A percentile compares a stretch with the other conserved stretches of the same genome.
Evolutionary conservation across 1,139 yeast genomes (phyloP).

Genomic region (Blastobotrys ciferrii): DNA sequence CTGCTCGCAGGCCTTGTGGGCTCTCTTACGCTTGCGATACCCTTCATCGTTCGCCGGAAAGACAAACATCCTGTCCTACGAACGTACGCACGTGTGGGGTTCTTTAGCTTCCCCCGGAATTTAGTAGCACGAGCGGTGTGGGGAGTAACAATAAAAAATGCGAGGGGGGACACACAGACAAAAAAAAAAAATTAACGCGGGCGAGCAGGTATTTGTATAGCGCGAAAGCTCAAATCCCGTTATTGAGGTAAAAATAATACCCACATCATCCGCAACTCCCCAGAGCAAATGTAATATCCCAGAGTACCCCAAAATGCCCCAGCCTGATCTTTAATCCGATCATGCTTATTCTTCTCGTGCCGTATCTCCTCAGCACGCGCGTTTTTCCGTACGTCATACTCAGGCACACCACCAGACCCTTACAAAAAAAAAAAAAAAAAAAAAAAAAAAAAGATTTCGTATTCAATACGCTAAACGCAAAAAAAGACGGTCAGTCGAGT

Average conservation of each 20-base stretch:
- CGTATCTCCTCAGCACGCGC: background rate
- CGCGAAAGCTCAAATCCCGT: too few species aligned
- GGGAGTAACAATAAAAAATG: background rate
- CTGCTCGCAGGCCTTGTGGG: constrained; percentile 52
- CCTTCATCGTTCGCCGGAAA: constrained; percentile 59
- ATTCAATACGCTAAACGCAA: too few species aligned
- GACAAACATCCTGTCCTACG: constrained; percentile 44
- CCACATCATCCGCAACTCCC: background rate
- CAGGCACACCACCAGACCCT: background rate
- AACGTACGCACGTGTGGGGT: background rate
- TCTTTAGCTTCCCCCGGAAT: background rate
- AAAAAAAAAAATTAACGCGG: constrained; percentile 3
- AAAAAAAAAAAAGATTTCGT: too few species aligned
- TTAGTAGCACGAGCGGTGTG: background rate
- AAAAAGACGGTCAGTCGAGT: too few species aligned
- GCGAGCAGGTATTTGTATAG: background rate
- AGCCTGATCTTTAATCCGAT: background rate
- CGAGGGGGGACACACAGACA: constrained; percentile 3
- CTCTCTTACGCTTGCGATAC: constrained; percentile 52
- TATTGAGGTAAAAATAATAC: too few species aligned
- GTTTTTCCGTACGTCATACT: background rate
- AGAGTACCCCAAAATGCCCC: background rate
- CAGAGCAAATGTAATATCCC: background rate
- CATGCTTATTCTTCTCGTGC: background rate
- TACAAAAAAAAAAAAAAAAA: background rate